Conservation (phyloP, 179 eudicot genomes). For the Patellifolia procumbens region DNA sequence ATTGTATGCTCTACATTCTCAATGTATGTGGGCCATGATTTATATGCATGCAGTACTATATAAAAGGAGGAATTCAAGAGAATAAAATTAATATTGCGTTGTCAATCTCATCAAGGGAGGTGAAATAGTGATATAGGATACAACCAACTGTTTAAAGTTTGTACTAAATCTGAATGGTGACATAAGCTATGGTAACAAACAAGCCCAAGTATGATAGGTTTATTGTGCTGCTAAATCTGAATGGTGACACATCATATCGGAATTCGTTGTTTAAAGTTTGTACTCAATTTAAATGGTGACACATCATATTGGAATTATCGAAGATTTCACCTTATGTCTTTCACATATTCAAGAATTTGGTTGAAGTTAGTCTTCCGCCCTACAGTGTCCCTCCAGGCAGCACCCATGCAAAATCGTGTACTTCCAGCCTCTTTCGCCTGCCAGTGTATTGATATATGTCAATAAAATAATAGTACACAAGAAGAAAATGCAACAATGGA, state of each 20-base stretch:
- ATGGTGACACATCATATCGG: no score
- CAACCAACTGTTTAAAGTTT: neutral
- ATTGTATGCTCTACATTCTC: neutral
- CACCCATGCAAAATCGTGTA: slow-evolving; percentile 99
- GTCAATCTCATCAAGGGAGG: neutral
- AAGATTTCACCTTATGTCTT: slow-evolving; percentile 78
- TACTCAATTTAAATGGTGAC: neutral
- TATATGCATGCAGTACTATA: neutral
- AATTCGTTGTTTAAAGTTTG: neutral
- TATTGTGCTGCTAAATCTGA: no score
- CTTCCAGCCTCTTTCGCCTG: slow-evolving; percentile 99
- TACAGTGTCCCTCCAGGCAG: slow-evolving; percentile 98
- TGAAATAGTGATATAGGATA: neutral
- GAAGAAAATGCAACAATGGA: neutral
- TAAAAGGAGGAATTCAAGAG: neutral
- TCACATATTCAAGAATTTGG: slow-evolving; percentile 91
- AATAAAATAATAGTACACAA: neutral
- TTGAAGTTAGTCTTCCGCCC: slow-evolving; percentile 98
- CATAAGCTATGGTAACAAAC: neutral
- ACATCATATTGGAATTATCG: neutral
- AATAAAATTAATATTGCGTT: neutral
- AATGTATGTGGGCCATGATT: neutral
- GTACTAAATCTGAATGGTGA: neutral
- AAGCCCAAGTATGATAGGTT: neutral
- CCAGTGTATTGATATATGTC: slow-evolving; percentile 17